phyloP scores from a whole-genome alignment of 179 eudicot species.

The Sideroxylon spinosum region DNA sequence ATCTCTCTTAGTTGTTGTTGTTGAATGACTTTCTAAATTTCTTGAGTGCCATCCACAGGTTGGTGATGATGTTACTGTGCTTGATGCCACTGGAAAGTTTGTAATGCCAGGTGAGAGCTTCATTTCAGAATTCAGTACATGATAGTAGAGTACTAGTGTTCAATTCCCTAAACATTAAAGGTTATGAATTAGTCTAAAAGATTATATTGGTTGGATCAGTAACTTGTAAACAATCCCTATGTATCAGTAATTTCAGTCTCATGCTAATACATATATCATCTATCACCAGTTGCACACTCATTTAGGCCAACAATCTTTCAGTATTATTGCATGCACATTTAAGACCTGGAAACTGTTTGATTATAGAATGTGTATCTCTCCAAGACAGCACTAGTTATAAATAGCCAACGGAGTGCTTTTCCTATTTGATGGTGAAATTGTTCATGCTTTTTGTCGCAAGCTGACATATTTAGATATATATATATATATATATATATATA shows the following conservation, averaged over 20 bases:
- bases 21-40: conserved; percentile 10
- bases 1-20: not conserved
- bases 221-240: not conserved
- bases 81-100: conserved; percentile 88
- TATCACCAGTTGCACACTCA: not conserved
- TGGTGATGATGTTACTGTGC: conserved; percentile 64
- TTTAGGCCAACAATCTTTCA: not conserved
- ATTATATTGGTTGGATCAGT: not conserved
- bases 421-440: not conserved
- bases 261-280: too few relatives aligned
- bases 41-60: conserved; percentile 42
- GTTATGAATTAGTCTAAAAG: not conserved
- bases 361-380: too few relatives aligned
- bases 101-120: conserved; percentile 84
- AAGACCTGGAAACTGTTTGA: not conserved
- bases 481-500: too few relatives aligned
- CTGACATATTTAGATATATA: too few relatives aligned
- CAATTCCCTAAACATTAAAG: not conserved
- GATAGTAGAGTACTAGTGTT: not conserved
- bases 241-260: not conserved
- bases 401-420: not conserved
- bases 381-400: not conserved
- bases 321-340: not conserved
- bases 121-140: not conserved
- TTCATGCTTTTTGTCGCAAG: not conserved